These are phyloP conservation scores for Knoxia roxburghii DNA, from an alignment of 257 asterid genomes.

Conservation along the genomic window DNA sequence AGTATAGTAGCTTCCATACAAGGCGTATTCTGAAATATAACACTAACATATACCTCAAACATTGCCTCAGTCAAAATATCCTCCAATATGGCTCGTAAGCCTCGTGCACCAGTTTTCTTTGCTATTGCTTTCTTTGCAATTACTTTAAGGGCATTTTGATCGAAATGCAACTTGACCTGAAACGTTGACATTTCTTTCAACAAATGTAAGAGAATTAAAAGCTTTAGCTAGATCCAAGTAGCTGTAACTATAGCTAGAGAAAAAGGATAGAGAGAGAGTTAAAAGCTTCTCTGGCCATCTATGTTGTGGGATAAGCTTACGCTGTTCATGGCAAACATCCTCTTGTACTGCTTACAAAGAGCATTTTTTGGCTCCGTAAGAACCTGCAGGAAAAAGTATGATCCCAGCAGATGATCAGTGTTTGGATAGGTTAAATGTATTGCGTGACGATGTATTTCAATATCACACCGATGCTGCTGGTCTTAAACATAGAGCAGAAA, in stretches of 20 bases:
- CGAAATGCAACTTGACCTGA: slow-evolving; percentile 68
- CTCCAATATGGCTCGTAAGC: slow-evolving; percentile 87
- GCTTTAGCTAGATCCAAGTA: not conserved
- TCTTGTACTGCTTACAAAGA: slow-evolving; percentile 84
- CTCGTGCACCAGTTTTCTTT: slow-evolving; percentile 88
- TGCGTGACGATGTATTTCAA: not conserved
- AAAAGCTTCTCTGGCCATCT: not conserved
- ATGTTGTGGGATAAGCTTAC: slow-evolving; percentile 38
- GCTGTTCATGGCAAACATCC: slow-evolving; percentile 72
- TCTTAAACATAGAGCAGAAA: not conserved
- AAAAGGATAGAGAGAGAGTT: not conserved
- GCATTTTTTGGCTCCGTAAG: slow-evolving; percentile 86
- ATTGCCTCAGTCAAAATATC: slow-evolving; percentile 78
- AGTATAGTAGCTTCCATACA: not conserved
- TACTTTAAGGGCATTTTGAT: slow-evolving; percentile 56
- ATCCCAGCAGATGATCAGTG: not conserved
- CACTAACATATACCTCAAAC: slow-evolving; percentile 59
- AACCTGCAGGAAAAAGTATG: slow-evolving; percentile 46
- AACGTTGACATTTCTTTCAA: not conserved
- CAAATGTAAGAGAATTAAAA: not conserved
- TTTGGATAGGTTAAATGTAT: not conserved
- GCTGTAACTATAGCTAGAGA: not conserved
- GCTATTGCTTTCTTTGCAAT: slow-evolving; percentile 78
- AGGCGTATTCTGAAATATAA: not conserved
- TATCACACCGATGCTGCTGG: not conserved